phyloP scores from a whole-genome alignment of 352 stramenopile genomes.

The Globisporangium sylvaticum region DNA sequence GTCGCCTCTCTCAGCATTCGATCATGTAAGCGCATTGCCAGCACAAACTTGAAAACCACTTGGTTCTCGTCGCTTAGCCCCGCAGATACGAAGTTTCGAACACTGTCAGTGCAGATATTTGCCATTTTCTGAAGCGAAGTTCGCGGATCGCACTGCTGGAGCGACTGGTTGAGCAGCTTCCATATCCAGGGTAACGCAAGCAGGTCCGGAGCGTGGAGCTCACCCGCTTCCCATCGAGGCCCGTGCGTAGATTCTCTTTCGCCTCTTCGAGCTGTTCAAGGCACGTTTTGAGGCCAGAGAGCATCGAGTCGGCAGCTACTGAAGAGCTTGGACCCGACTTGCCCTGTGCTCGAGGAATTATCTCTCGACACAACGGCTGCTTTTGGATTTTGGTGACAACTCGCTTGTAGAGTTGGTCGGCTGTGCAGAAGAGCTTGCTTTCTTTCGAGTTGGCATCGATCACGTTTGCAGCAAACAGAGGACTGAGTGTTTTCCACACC shows the following conservation, averaged over 20 bases:
- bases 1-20: not conserved
- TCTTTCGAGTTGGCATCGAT: conserved; percentile 44
- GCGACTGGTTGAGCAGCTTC: conserved; percentile 24
- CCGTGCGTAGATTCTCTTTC: conserved; percentile 33
- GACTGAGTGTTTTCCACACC: conserved; percentile 43
- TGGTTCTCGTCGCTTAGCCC: conserved; percentile 30
- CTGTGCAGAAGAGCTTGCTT: conserved; percentile 33
- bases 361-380: conserved; percentile 30
- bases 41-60: conserved; percentile 33
- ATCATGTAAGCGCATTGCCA: conserved; percentile 34
- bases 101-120: conserved; percentile 13
- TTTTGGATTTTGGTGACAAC: conserved; percentile 23
- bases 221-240: conserved; percentile 45
- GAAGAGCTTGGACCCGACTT: not conserved
- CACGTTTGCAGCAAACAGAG: conserved; percentile 49
- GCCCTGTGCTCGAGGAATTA: conserved; percentile 19
- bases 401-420: conserved; percentile 36
- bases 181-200: conserved; percentile 33
- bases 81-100: conserved; percentile 17
- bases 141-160: conserved; percentile 9
- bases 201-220: conserved; percentile 17
- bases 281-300: conserved; percentile 35
- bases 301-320: conserved; percentile 11
- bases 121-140: conserved; percentile 20
- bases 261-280: conserved; percentile 41